Percentiles rank a stretch among this genome's conserved stretches.
Conservation (phyloP, 768 basidiomycete species). For the Udeniomyces megalosporus region DNA sequence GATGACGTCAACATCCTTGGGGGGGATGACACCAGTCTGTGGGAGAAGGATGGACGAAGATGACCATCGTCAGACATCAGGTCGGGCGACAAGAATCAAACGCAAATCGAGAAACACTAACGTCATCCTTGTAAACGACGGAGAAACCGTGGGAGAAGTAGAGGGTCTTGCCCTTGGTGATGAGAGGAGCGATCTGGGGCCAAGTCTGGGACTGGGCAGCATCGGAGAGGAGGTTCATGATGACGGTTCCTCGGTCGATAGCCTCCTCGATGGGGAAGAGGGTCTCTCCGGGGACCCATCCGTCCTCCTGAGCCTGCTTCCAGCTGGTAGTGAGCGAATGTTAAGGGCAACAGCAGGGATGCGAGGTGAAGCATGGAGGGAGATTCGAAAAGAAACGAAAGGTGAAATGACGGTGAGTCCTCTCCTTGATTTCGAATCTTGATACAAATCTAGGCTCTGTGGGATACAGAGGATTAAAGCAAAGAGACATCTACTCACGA, state of each 20-base stretch:
- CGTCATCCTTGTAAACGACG: conserved; percentile 88
- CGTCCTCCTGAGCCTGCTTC: conserved; percentile 64
- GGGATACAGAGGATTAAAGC: neutral
- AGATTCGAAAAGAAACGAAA: neutral
- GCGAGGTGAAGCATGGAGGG: no score
- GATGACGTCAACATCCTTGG: conserved; percentile 90
- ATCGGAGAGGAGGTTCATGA: conserved; percentile 99
- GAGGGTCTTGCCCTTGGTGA: conserved; percentile 99
- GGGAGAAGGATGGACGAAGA: neutral
- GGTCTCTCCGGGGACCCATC: conserved; percentile 67
- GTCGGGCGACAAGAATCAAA: neutral
- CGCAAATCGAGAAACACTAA: conserved; percentile 22
- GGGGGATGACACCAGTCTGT: conserved; percentile 72
- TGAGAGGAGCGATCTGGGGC: conserved; percentile 72
- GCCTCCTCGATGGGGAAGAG: conserved; percentile 98
- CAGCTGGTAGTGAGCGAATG: conserved; percentile 33
- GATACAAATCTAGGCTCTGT: no score
- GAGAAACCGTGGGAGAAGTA: conserved; percentile 99
- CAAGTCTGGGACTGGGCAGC: conserved; percentile 98
- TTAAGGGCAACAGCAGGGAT: neutral
- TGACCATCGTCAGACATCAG: neutral
- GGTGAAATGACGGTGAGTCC: no score
- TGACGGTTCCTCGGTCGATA: conserved; percentile 85
- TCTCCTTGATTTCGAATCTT: no score
- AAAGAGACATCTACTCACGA: conserved; percentile 31